A percentile compares a stretch with the other conserved stretches of the same genome.
Evolutionary conservation across 75 land plant species (phyloP).

Genomic region (Picea sitchensis): DNA sequence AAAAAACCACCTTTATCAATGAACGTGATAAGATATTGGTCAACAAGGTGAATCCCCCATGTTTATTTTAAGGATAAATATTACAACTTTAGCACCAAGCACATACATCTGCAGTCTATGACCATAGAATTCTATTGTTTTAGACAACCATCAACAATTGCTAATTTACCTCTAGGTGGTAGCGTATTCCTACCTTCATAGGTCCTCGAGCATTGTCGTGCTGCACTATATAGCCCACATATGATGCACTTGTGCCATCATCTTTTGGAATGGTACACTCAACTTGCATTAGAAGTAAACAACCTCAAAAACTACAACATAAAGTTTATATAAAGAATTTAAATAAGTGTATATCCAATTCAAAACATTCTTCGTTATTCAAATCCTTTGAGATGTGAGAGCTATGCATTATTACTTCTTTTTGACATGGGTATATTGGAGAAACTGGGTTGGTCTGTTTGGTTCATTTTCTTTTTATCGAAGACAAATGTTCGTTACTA

Average conservation of each 20-base stretch:
- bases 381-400: no score
- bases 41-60: no score
- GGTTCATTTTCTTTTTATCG: no score
- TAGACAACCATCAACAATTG: not conserved
- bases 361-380: no score
- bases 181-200: constrained; percentile 96
- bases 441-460: no score
- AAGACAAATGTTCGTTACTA: no score
- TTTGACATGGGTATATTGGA: no score
- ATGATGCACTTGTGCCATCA: constrained; percentile 79
- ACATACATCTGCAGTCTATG: not conserved
- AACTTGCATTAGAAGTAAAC: constrained; percentile 35
- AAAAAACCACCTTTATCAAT: no score
- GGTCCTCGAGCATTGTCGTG: constrained; percentile 98
- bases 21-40: no score
- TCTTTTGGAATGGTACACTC: constrained; percentile 94
- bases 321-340: not conserved
- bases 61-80: not conserved
- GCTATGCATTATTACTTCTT: no score
- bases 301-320: not conserved
- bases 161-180: no score
- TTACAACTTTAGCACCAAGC: not conserved
- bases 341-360: not conserved
- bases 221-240: constrained; percentile 82
- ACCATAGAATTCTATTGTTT: no score